Evolutionary conservation across 805 yeast genomes (phyloP).

Genomic region (Wickerhamomyces chaumierensis): DNA sequence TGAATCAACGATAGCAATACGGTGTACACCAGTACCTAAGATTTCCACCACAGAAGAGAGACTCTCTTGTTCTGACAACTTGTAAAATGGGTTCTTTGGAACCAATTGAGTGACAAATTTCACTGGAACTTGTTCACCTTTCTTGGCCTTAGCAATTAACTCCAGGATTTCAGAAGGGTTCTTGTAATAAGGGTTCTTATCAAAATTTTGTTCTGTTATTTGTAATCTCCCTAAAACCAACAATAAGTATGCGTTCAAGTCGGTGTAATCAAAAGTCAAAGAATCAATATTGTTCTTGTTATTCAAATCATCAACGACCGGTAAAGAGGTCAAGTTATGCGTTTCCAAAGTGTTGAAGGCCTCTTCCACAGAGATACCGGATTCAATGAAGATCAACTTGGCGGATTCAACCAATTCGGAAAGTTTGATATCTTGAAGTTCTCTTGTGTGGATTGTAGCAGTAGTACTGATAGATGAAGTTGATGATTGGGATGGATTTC

Average conservation of each 20-base stretch:
- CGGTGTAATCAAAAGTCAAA: constrained; percentile 84
- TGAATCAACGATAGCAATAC: constrained; percentile 67
- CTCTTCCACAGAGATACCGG: constrained; percentile 64
- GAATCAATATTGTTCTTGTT: constrained; percentile 42
- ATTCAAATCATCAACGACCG: constrained; percentile 48
- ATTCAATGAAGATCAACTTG: constrained; percentile 60
- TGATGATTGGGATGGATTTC: constrained; percentile 26
- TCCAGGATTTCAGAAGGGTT: constrained; percentile 29
- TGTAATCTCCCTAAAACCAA: constrained; percentile 68
- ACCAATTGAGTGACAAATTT: constrained; percentile 75
- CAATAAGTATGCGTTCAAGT: constrained; percentile 75
- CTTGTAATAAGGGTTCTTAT: constrained; percentile 16
- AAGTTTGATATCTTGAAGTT: constrained; percentile 68
- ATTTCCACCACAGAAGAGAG: constrained; percentile 71
- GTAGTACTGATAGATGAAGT: constrained; percentile 52
- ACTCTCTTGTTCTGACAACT: constrained; percentile 58
- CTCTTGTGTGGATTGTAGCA: constrained; percentile 23
- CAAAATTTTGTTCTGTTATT: constrained; percentile 21
- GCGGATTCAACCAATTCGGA: constrained; percentile 69
- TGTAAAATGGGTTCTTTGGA: constrained; percentile 81
- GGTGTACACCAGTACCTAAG: constrained; percentile 90
- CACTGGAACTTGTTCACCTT: constrained; percentile 87
- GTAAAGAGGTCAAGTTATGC: constrained; percentile 75
- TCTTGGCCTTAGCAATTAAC: constrained; percentile 53
- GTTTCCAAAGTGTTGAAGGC: constrained; percentile 73